A percentile compares a stretch with the other conserved stretches of the same genome.
Evolutionary conservation across 805 yeast species (phyloP).

Genomic region (Naumovozyma castellii): DNA sequence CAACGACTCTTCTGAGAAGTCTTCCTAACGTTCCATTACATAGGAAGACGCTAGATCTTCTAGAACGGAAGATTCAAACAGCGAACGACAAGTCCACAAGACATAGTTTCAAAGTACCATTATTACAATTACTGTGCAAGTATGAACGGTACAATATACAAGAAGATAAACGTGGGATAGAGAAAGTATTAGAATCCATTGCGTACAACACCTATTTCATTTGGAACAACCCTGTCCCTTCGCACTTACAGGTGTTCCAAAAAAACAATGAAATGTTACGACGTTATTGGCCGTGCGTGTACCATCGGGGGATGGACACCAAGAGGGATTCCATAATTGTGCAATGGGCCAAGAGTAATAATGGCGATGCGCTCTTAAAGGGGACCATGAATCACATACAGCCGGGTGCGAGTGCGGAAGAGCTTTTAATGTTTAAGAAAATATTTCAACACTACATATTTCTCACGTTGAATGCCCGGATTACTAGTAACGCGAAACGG

Average conservation of each 20-base stretch:
- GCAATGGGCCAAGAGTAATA: neutral
- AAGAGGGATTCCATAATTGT: neutral
- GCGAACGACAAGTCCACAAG: neutral
- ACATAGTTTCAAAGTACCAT: neutral
- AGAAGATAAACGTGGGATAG: neutral
- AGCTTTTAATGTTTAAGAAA: conserved; percentile 1
- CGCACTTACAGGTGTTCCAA: conserved; percentile 5
- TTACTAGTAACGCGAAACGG: conserved; percentile 1
- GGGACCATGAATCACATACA: conserved; percentile 1
- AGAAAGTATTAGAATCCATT: neutral
- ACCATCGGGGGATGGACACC: conserved; percentile 1
- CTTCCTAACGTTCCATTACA: neutral
- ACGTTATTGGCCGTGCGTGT: conserved; percentile 6
- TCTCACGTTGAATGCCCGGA: neutral
- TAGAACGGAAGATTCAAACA: neutral
- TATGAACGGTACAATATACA: neutral
- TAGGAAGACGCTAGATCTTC: neutral
- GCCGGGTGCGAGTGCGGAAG: too few species aligned
- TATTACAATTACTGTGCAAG: neutral
- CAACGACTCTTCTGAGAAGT: neutral
- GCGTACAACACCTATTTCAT: conserved; percentile 1
- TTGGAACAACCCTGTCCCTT: conserved; percentile 1
- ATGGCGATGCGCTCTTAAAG: neutral
- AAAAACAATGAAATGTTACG: neutral
- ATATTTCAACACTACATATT: conserved; percentile 1